Percentiles rank a stretch among this genome's conserved stretches.
phyloP scores from a whole-genome alignment of 768 basidiomycete species.

The Lactarius hengduanensis region DNA sequence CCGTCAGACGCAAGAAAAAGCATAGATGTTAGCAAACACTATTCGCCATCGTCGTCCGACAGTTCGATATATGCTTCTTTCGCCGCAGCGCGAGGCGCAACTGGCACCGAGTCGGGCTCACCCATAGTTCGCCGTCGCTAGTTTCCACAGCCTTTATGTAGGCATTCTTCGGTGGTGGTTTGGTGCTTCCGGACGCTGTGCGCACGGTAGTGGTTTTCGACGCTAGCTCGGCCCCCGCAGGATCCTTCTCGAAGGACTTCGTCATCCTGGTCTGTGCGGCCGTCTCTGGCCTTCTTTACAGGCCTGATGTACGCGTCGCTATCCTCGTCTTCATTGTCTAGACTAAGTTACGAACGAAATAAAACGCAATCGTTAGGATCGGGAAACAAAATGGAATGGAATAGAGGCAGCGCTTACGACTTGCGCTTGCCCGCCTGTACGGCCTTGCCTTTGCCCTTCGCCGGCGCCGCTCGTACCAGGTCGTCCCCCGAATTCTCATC shows the following conservation, averaged over 20 bases:
- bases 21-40: conserved; percentile 31
- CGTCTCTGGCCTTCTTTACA: conserved; percentile 51
- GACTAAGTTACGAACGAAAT: not conserved
- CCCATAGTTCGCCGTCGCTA: conserved; percentile 47
- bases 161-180: conserved; percentile 30
- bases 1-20: conserved; percentile 34
- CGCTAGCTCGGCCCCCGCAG: conserved; percentile 8
- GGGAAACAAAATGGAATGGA: not conserved
- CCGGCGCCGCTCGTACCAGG: conserved; percentile 32
- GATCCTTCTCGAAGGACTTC: conserved; percentile 57
- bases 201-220: conserved; percentile 31
- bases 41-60: conserved; percentile 48
- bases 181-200: conserved; percentile 60
- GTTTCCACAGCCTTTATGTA: conserved; percentile 34
- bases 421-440: conserved; percentile 59
- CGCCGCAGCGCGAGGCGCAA: conserved; percentile 42
- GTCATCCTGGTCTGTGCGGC: conserved; percentile 42
- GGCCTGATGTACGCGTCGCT: conserved; percentile 41
- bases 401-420: conserved; percentile 45
- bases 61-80: conserved; percentile 40
- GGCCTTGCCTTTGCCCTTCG: conserved; percentile 48
- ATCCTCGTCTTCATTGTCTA: conserved; percentile 13
- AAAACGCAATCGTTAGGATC: not conserved
- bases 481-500: conserved; percentile 46
- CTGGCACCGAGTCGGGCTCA: conserved; percentile 40